Evolutionary conservation across 805 yeast species (phyloP).

Genomic region (Cyberlindnera petersonii): DNA sequence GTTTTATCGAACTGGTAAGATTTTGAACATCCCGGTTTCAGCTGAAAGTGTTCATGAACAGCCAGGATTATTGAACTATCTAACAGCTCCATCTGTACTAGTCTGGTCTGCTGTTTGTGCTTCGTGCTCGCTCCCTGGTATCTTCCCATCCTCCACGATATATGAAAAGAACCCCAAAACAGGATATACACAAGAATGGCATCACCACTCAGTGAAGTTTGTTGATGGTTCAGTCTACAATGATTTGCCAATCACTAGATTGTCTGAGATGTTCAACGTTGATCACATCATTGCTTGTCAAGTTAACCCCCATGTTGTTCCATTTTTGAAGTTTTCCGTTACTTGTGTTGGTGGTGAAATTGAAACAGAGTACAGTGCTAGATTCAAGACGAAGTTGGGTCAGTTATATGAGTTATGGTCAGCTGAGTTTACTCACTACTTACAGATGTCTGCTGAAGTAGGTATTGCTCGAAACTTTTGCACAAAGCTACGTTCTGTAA

Average conservation of each 20-base stretch:
- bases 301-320: slow-evolving; percentile 94
- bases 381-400: slow-evolving; percentile 48
- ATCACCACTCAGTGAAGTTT: slow-evolving; percentile 67
- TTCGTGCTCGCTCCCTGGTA: slow-evolving; percentile 89
- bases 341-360: slow-evolving; percentile 67
- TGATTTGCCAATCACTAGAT: slow-evolving; percentile 84
- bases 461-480: slow-evolving; percentile 72
- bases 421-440: slow-evolving; percentile 72
- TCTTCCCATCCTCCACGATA: slow-evolving; percentile 81
- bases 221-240: slow-evolving; percentile 96
- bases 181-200: slow-evolving; percentile 78
- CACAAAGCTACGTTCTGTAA: slow-evolving; percentile 67
- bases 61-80: slow-evolving; percentile 73
- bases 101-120: slow-evolving; percentile 91
- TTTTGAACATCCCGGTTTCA: slow-evolving; percentile 91
- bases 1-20: slow-evolving; percentile 87
- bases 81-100: slow-evolving; percentile 77
- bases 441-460: slow-evolving; percentile 68
- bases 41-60: slow-evolving; percentile 90
- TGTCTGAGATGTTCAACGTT: slow-evolving; percentile 95
- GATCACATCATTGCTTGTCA: slow-evolving; percentile 97
- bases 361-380: slow-evolving; percentile 56
- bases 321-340: slow-evolving; percentile 66
- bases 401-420: slow-evolving; percentile 55
- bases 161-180: slow-evolving; percentile 78